Evolutionary conservation across 1,284 basidiomycete genomes (phyloP), one percentile per base, ranked within the genome.

Genomic region (Puccinia sorghi): DNA sequence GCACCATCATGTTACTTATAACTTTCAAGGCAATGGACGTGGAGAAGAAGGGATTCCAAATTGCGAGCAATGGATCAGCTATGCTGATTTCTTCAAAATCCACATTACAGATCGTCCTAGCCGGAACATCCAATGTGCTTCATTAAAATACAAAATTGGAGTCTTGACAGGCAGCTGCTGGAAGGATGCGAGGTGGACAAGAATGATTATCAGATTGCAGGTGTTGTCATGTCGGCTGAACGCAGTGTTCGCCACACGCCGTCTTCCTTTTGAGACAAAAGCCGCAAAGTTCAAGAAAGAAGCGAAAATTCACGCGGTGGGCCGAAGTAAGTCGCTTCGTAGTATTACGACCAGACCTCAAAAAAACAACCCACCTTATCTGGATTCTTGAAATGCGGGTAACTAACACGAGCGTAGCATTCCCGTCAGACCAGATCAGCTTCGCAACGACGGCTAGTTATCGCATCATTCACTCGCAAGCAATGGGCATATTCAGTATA

Each of bases 101-200:
- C 1, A 64, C 4, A 32, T 32, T 41, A 22, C 61, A 64, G 46
- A 64, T 41, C 41, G 8, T 64, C 41, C 41, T 11, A 64, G 61
- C 61, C 61, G 41, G 39, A 64, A 46, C 20, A 46, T 43, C n/a
- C 41, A 64, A 43, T n/a, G 46, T 25, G 20, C 22, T 4, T 25
- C 4, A 32, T 32, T 32, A 64, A 39, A 64, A 46, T 11, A 39
- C 41, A 43, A n/a, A 52, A 52, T 52, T 17, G 2, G 11, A 15
- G 20, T 52, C 41, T 43, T 46, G n/a, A 25, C 22, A 13, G 41
- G 20, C 39, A 64, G 22, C 20, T 17, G 41, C 20, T 63, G 54
- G 17, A 41, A 46, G 61, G 39, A 64, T 64, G 61, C 61, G 61
- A 64, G 59, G 59, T 63, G 59, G 41, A 22, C 37, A 63, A 41